phyloP scores from a whole-genome alignment of 129 eudicot species.

The Sambucus nigra region DNA sequence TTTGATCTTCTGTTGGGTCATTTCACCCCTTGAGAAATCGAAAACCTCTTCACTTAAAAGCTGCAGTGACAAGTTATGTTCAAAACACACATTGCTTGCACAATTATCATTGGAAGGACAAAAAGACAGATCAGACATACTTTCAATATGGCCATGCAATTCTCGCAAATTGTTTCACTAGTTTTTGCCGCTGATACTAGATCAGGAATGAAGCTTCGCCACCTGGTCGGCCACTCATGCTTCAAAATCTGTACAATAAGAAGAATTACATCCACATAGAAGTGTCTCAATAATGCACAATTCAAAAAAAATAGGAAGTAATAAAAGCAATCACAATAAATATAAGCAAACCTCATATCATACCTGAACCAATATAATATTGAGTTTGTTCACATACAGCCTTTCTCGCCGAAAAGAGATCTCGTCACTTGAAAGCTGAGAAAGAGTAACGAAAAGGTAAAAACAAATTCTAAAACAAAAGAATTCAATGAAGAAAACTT shows the following conservation, averaged over 20 bases:
- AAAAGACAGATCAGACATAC: conserved; percentile 22
- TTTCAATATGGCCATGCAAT: conserved; percentile 96
- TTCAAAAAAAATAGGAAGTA: background rate
- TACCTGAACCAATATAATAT: conserved; percentile 94
- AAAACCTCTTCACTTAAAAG: conserved; percentile 96
- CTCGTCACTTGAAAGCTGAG: conserved; percentile 89
- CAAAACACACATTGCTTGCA: conserved; percentile 4
- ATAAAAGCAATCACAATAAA: background rate
- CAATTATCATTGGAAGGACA: background rate
- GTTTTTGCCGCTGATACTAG: conserved; percentile 91
- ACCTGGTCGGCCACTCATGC: conserved; percentile 97
- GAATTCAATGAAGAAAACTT: background rate
- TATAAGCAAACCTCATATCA: conserved; percentile 6
- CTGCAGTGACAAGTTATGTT: conserved; percentile 23
- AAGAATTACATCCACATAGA: conserved; percentile 2
- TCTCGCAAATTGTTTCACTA: conserved; percentile 94
- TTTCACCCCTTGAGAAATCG: conserved; percentile 99
- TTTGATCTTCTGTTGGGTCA: conserved; percentile 96
- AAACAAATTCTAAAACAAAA: background rate
- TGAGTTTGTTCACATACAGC: conserved; percentile 83
- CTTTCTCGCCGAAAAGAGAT: conserved; percentile 83
- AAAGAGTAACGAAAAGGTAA: background rate
- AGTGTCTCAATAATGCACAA: background rate
- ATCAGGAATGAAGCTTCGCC: conserved; percentile 92
- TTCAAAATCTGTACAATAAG: conserved; percentile 62